Evolutionary conservation across 495 filamentous ascomycete species (phyloP).

Genomic region (Aspergillus hancockii): DNA sequence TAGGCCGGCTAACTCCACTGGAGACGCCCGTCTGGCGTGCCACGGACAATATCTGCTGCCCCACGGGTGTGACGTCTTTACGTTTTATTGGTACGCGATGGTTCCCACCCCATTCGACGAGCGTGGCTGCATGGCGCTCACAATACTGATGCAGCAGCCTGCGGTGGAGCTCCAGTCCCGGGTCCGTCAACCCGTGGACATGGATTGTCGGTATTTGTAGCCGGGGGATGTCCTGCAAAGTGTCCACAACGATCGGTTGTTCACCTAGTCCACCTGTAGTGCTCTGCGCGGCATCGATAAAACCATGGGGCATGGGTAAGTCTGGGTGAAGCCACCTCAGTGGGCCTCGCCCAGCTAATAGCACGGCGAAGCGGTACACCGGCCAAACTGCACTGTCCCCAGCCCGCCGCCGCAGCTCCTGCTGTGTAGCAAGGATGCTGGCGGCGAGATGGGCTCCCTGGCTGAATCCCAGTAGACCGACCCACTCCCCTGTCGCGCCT

Average conservation of each 20-base stretch:
- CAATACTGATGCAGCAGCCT: slow-evolving; percentile 52
- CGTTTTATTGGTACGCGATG: slow-evolving; percentile 60
- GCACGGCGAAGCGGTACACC: slow-evolving; percentile 34
- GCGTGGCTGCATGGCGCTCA: slow-evolving; percentile 35
- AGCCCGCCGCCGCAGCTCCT: slow-evolving; percentile 19
- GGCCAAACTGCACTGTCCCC: neutral
- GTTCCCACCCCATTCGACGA: slow-evolving; percentile 63
- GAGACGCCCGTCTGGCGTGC: slow-evolving; percentile 16
- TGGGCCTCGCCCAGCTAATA: slow-evolving; percentile 59
- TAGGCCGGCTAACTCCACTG: too few species aligned
- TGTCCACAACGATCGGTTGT: neutral
- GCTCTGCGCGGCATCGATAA: neutral
- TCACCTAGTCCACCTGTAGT: too few species aligned
- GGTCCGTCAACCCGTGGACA: slow-evolving; percentile 60
- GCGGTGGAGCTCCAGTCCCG: slow-evolving; percentile 53
- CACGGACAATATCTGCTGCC: slow-evolving; percentile 44
- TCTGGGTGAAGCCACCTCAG: slow-evolving; percentile 46
- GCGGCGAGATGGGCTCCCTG: slow-evolving; percentile 64
- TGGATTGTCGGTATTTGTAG: slow-evolving; percentile 55
- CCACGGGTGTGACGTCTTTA: slow-evolving; percentile 52
- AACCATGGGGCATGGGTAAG: slow-evolving; percentile 7
- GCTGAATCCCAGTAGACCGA: slow-evolving; percentile 56
- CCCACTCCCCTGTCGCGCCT: slow-evolving; percentile 47
- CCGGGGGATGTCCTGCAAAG: neutral
- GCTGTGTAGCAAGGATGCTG: slow-evolving; percentile 37